Conservation (phyloP, 75 land plant genomes). For the Pinus albicaulis region DNA sequence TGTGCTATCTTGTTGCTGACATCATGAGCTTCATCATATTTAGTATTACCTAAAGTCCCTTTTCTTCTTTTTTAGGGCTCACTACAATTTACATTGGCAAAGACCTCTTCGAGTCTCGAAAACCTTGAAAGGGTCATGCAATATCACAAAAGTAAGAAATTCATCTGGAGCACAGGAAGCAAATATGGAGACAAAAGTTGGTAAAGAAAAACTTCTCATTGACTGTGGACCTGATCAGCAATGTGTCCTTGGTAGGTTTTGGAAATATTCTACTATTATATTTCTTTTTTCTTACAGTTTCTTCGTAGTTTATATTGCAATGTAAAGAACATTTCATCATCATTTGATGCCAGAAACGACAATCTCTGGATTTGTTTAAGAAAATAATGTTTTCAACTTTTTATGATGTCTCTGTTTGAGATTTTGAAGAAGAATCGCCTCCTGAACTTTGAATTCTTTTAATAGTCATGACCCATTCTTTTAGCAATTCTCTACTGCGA, state of each 20-base stretch:
- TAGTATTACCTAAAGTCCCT: background rate
- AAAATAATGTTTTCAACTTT: background rate
- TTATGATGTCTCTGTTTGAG: constrained; percentile 7
- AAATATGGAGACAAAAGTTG: constrained; percentile 6
- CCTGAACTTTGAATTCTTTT: background rate
- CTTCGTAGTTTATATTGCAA: background rate
- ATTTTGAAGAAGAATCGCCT: background rate
- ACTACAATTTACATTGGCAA: constrained; percentile 6
- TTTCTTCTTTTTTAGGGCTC: background rate
- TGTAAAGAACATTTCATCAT: background rate
- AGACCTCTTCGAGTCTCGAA: constrained; percentile 1
- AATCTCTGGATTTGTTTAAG: background rate
- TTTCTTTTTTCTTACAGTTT: background rate
- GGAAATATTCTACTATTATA: background rate
- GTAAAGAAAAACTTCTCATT: constrained; percentile 15
- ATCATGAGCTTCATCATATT: background rate
- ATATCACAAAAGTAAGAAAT: background rate
- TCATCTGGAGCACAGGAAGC: constrained; percentile 8
- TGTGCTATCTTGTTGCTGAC: background rate
- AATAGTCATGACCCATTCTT: background rate
- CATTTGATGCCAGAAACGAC: background rate
- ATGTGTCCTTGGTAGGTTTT: constrained; percentile 28
- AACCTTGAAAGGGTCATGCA: background rate
- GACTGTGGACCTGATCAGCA: constrained; percentile 34
- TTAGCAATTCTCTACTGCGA: too few species aligned